Evolutionary conservation across 306 rosid genomes (phyloP), one percentile per base, ranked within the genome.

Genomic region (Oemleria cerasiformis): DNA sequence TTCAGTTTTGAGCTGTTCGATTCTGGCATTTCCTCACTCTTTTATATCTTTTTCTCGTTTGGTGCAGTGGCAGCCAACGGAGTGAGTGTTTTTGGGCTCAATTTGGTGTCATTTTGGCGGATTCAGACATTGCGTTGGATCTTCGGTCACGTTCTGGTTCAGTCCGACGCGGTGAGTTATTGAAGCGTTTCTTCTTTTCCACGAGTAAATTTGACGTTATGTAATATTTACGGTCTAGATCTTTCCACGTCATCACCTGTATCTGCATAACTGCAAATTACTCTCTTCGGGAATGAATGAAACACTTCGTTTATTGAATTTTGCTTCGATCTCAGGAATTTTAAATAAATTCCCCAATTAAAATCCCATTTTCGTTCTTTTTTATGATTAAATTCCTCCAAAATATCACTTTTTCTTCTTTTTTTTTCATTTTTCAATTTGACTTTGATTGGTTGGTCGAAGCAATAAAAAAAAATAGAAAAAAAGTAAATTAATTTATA

Each of bases 241-340:
- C 65, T 48, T 48, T 65, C 74, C 74, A 78, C 68, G 68, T 56
- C 68, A 64, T n/a, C 44, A 25, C 14, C 11, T 19, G 10, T 55
- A 5, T 10, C 1, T 4, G 12, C 30, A 23, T 14, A 30, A 1
- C 39, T 34, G 61, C 20, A 12, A 3, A 4, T 16, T 17, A 10
- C 57, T 16, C 17, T 30, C 7, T 6, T 62, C 38, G 17, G 11
- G 11, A 13, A 36, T 59, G 64, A 36, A 13, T 12, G 61, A 56
- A 11, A 23, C 17, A 56, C 16, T 21, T n/a, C 9, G 6, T 63
- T n/a, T 63, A 25, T 21, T n/a, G 61, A 19, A 5, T 19, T 30
- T 7, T 15, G 21, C 9, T 39, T 68, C 34, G 34, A 68, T 68
- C 62, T 51, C 45, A 0, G 30, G 34, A 1, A 14, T 14, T 0